These are phyloP conservation scores for Leptographium wingfieldii DNA, from an alignment of 2,329 filamentous ascomycete genomes.

Conservation along the genomic window DNA sequence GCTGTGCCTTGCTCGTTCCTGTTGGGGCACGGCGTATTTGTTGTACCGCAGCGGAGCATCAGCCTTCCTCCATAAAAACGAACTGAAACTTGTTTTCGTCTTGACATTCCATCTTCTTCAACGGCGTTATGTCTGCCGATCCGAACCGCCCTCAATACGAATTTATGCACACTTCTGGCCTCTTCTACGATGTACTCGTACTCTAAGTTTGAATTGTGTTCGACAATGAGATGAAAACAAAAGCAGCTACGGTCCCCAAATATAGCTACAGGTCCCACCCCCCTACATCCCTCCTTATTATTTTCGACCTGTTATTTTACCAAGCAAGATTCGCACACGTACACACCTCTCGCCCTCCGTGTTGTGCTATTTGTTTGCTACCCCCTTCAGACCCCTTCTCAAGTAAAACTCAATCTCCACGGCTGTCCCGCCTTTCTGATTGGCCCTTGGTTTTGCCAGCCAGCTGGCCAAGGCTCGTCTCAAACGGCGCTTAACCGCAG, in stretches of 20 bases:
- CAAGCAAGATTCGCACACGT: background rate
- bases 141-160: too few species aligned
- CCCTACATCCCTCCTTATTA: background rate
- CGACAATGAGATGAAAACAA: background rate
- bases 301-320: background rate
- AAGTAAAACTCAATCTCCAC: constrained; percentile 9
- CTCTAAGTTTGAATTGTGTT: too few species aligned
- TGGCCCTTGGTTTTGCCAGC: constrained; percentile 2
- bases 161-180: background rate
- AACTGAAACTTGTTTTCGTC: background rate
- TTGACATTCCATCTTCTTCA: background rate
- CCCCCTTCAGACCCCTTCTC: constrained; percentile 6
- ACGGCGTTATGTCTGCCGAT: background rate
- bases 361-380: background rate
- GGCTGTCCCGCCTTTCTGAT: background rate
- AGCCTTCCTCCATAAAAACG: background rate
- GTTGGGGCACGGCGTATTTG: background rate
- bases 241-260: background rate
- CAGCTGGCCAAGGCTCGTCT: constrained; percentile 3
- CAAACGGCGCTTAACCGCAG: constrained; percentile 7
- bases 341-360: background rate
- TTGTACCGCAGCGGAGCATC: background rate
- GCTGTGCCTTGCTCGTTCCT: background rate
- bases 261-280: background rate
- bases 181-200: background rate